Evolutionary conservation across 208 protist genomes (phyloP).

Genomic region (Acanthamoeba triangularis): DNA sequence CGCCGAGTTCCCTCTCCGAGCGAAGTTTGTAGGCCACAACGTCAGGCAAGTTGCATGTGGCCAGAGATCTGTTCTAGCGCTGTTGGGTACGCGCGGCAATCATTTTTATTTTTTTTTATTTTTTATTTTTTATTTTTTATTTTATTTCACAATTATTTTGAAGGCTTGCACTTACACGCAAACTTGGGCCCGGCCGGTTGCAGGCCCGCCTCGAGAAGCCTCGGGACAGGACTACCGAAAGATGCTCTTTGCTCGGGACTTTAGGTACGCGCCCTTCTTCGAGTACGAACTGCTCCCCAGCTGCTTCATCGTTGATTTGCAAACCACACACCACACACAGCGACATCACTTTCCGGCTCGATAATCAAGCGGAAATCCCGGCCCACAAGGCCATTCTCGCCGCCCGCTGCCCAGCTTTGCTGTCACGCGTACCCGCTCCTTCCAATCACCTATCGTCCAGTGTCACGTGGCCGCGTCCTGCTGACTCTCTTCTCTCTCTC

Average conservation of each 20-base stretch:
- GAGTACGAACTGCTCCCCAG: background rate
- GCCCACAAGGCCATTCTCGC: conserved; percentile 38
- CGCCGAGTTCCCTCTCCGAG: background rate
- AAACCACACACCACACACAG: background rate
- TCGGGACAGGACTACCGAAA: background rate
- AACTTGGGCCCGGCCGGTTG: too few species aligned
- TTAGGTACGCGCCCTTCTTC: background rate
- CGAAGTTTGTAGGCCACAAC: background rate
- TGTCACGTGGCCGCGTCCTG: background rate
- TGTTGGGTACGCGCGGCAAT: background rate
- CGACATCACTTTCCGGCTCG: background rate
- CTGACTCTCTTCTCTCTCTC: background rate
- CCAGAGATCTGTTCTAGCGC: background rate
- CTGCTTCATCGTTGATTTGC: too few species aligned
- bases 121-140: background rate
- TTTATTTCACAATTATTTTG: background rate
- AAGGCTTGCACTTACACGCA: background rate
- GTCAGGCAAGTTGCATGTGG: conserved; percentile 1
- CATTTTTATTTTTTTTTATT: background rate
- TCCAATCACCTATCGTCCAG: background rate
- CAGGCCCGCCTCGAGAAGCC: background rate
- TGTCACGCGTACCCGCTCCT: background rate
- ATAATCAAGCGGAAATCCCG: background rate
- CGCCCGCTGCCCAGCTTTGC: background rate
- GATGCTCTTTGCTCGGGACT: background rate